Percentiles rank a stretch among this genome's conserved stretches.
Evolutionary conservation across 2,329 filamentous ascomycete genomes (phyloP).

Genomic region (Calonectria naviculata): DNA sequence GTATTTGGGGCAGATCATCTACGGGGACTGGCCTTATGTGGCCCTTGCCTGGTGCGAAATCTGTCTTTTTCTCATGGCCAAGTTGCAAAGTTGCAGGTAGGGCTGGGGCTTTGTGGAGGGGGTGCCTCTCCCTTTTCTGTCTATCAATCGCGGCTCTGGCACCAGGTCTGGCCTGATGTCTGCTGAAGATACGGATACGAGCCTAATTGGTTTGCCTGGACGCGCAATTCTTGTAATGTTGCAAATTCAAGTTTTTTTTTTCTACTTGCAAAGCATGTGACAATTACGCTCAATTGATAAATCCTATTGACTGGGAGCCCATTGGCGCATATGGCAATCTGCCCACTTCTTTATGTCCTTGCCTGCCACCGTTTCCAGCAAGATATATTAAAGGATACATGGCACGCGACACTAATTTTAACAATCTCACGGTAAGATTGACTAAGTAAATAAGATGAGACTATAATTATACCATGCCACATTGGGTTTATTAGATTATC

Average conservation of each 20-base stretch:
- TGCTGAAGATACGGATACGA: slow-evolving; percentile 18
- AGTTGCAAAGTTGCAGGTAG: not conserved
- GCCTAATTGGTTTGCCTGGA: not conserved
- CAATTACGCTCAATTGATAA: not conserved
- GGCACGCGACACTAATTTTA: not conserved
- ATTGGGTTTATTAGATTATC: not conserved
- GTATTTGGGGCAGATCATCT: slow-evolving; percentile 35
- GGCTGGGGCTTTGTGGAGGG: not conserved
- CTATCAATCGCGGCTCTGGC: not conserved
- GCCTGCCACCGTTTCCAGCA: not conserved
- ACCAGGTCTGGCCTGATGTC: not conserved
- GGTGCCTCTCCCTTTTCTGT: not conserved
- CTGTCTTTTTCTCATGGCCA: not conserved
- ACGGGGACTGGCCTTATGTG: slow-evolving; percentile 1
- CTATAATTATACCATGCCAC: not conserved
- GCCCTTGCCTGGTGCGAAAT: slow-evolving; percentile 1
- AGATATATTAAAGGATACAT: not conserved
- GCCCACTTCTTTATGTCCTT: not conserved
- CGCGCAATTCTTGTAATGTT: not conserved
- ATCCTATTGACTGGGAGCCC: not conserved
- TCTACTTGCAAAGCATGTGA: not conserved
- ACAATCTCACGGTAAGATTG: not conserved
- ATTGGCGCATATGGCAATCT: not conserved
- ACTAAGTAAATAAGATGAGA: not conserved
- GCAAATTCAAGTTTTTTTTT: not conserved